Base-by-base conservation (phyloP, 2,329 filamentous ascomycete species). In the Claviceps quebecensis region DNA sequence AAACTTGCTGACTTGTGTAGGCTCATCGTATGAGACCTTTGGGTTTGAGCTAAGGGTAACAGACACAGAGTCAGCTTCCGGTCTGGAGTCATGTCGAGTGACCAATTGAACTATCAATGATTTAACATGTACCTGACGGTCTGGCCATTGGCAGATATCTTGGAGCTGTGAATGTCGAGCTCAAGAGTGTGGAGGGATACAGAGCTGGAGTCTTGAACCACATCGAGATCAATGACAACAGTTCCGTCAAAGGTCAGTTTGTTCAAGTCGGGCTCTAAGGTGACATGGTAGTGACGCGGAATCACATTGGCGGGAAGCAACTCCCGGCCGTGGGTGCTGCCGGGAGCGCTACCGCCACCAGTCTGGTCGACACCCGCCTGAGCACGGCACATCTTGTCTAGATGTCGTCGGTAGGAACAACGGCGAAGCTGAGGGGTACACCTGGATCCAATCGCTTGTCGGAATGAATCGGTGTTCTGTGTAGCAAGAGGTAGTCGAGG, bases 251-350 rank as follows among this genome's bases (percentile, higher is more conserved):
- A 97, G 56, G 81, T 88, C 69, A 93, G 88, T 57, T 84, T 89
- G 60, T 86, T 77, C 60, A 97, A 86, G 72, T 96, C 81, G 51
- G 91, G 89, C 72, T 97, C 93, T 56, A 97, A 76, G 1, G 87
- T 93, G 60, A 97, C 71, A 67, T 95, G 81, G 70, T 97, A 97
- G 72, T 97, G 89, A 40, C 77, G 71, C n/a, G 91, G 90, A 67
- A 91, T 85, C 62, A 96, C 88, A 64, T 96, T 95, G 69, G 83
- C 82, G 49, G 91, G 93, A 60, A 97, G 77, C 57, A 97, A 84
- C 73, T 95, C 86, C 61, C 91, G 83, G 40, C 57, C 60, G 17
- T 62, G 69, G 45, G 51, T 37, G 29, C 45, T 51, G 19, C 52
- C 47, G 19, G 57, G 41, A 49, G 55, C 52, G 16, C 53, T 54